These are phyloP conservation scores for Rhodosporidiobolus sp. DNA, from an alignment of 768 basidiomycete genomes.

Conservation along the genomic window DNA sequence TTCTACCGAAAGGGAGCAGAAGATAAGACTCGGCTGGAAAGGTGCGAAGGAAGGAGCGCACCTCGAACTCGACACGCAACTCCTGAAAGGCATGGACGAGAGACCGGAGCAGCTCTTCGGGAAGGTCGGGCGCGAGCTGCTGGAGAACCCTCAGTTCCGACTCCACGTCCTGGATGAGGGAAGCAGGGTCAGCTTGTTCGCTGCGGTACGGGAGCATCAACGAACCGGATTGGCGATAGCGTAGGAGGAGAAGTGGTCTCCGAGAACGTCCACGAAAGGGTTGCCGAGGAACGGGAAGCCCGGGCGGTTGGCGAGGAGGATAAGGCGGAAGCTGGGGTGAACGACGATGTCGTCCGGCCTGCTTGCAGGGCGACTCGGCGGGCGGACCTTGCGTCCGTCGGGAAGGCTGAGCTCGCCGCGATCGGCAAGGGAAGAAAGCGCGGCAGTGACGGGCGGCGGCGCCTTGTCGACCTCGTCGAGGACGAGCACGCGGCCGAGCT, in stretches of 20 bases:
- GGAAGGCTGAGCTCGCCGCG: slow-evolving; percentile 35
- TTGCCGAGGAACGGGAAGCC: slow-evolving; percentile 34
- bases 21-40: neutral
- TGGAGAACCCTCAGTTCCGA: slow-evolving; percentile 14
- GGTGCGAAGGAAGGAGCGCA: neutral
- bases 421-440: slow-evolving; percentile 23
- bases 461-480: slow-evolving; percentile 40
- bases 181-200: too few species aligned
- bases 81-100: slow-evolving; percentile 23
- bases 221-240: slow-evolving; percentile 26
- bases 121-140: slow-evolving; percentile 26
- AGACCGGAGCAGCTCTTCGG: neutral
- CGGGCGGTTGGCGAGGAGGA: slow-evolving; percentile 29
- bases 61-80: slow-evolving; percentile 24
- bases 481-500: slow-evolving; percentile 24
- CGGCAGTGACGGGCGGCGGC: slow-evolving; percentile 18
- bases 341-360: slow-evolving; percentile 7
- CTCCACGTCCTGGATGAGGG: too few species aligned
- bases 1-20: neutral
- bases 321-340: slow-evolving; percentile 31
- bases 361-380: neutral
- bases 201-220: too few species aligned
- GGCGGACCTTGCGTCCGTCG: slow-evolving; percentile 24
- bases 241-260: slow-evolving; percentile 26
- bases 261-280: slow-evolving; percentile 15